Evolutionary conservation across 257 asterid species (phyloP).

Genomic region (Cruciata laevipes): DNA sequence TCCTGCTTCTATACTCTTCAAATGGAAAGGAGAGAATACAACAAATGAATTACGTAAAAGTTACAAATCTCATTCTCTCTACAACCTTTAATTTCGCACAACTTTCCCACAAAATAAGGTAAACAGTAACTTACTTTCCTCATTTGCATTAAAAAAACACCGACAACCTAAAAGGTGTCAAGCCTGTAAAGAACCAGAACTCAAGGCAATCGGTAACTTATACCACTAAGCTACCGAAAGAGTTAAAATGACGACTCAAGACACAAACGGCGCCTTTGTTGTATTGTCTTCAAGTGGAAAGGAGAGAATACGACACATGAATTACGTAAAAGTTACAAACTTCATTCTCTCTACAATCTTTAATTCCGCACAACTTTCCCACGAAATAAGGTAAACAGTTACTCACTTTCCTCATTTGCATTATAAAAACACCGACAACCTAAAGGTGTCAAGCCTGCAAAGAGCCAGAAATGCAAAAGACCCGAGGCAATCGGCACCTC

Average conservation of each 20-base stretch:
- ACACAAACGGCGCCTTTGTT: too few relatives aligned
- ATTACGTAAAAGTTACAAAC: neutral
- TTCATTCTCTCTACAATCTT: neutral
- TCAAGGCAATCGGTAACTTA: neutral
- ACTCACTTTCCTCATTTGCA: neutral
- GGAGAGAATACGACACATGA: neutral
- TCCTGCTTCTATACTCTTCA: neutral
- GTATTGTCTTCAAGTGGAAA: neutral
- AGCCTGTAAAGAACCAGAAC: neutral
- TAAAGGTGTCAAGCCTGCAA: neutral
- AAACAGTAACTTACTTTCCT: neutral
- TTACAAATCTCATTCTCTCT: neutral
- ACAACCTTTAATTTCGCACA: neutral
- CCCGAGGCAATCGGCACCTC: neutral
- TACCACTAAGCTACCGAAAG: neutral
- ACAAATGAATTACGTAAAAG: neutral
- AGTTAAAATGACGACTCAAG: too few relatives aligned
- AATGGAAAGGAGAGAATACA: neutral
- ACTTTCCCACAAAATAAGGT: neutral
- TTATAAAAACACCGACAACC: neutral
- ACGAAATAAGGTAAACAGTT: neutral
- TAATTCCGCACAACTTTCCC: neutral
- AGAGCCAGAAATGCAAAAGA: too few relatives aligned
- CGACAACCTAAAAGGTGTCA: neutral
- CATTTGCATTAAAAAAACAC: neutral